Percentiles rank a stretch among this genome's conserved stretches.
phyloP scores from a whole-genome alignment of 805 yeast species.

The Danielia reshetovae region DNA sequence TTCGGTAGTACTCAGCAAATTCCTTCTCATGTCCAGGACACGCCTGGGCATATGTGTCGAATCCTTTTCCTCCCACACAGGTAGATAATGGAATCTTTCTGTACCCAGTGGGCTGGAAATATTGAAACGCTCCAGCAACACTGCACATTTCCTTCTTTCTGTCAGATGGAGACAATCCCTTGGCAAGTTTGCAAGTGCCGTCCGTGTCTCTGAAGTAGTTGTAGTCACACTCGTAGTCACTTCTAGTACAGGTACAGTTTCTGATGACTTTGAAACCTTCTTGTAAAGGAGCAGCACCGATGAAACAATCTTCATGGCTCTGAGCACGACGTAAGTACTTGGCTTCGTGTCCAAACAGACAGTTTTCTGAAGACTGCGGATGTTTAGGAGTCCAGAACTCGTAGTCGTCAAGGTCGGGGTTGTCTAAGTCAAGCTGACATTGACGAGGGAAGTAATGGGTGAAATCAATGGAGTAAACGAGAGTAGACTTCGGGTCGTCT shows the following conservation, averaged over 20 bases:
- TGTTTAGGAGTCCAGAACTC: slow-evolving; percentile 42
- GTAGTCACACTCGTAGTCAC: slow-evolving; percentile 92
- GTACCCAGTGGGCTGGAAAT: slow-evolving; percentile 89
- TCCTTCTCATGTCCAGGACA: slow-evolving; percentile 86
- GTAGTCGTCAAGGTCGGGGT: slow-evolving; percentile 38
- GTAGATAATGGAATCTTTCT: slow-evolving; percentile 81
- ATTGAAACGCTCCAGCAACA: slow-evolving; percentile 56
- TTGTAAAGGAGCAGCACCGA: slow-evolving; percentile 56
- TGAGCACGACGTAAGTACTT: slow-evolving; percentile 37
- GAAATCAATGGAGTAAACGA: slow-evolving; percentile 38
- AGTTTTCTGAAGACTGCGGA: slow-evolving; percentile 32
- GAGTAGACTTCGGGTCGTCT: slow-evolving; percentile 41
- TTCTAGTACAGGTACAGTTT: slow-evolving; percentile 80
- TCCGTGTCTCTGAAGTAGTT: slow-evolving; percentile 67
- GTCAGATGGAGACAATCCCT: slow-evolving; percentile 67
- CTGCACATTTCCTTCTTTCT: slow-evolving; percentile 56
- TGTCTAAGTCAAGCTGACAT: slow-evolving; percentile 41
- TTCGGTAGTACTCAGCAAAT: slow-evolving; percentile 49
- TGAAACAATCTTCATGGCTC: slow-evolving; percentile 61
- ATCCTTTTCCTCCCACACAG: slow-evolving; percentile 73
- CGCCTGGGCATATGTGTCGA: slow-evolving; percentile 64
- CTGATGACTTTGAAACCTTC: slow-evolving; percentile 53
- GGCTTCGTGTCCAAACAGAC: slow-evolving; percentile 43
- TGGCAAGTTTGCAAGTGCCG: slow-evolving; percentile 83
- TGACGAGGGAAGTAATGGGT: slow-evolving; percentile 32